Conservation (phyloP, 441 rosid genomes). For the Aquilaria agallochum region DNA sequence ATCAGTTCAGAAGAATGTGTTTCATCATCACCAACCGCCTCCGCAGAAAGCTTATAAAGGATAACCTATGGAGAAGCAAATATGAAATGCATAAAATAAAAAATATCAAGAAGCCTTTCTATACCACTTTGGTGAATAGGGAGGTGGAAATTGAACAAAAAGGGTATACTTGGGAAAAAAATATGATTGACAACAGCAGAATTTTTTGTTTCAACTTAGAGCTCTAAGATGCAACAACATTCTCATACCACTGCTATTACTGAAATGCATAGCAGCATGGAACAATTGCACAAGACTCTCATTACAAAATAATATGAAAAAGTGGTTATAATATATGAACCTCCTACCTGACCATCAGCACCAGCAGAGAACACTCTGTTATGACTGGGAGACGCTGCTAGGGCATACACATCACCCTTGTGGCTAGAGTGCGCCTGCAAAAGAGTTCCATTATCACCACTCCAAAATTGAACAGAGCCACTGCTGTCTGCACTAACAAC, state of each 20-base stretch:
- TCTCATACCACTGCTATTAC: too few species aligned
- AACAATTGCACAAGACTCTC: too few species aligned
- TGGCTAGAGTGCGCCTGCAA: slow-evolving; percentile 78
- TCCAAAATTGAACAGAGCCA: slow-evolving; percentile 96
- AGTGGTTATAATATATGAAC: too few species aligned
- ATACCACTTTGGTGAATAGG: neutral
- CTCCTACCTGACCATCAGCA: slow-evolving; percentile 87
- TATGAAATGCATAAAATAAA: too few species aligned
- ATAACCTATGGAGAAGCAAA: slow-evolving; percentile 48
- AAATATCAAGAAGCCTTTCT: neutral
- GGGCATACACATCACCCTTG: slow-evolving; percentile 90
- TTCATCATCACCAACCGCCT: slow-evolving; percentile 29
- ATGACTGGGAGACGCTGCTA: slow-evolving; percentile 84
- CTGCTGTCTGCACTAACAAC: slow-evolving; percentile 94
- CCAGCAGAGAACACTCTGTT: slow-evolving; percentile 92
- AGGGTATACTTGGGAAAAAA: neutral
- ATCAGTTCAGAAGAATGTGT: slow-evolving; percentile 30
- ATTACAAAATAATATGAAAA: too few species aligned
- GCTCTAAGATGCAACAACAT: too few species aligned
- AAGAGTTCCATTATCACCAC: slow-evolving; percentile 79
- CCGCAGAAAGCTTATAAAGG: slow-evolving; percentile 67
- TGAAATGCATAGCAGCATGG: too few species aligned
- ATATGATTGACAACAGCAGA: too few species aligned
- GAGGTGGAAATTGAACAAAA: neutral
- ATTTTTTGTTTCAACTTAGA: too few species aligned